phyloP scores from a whole-genome alignment of 805 yeast species.

The Ogataea pilisensis region DNA sequence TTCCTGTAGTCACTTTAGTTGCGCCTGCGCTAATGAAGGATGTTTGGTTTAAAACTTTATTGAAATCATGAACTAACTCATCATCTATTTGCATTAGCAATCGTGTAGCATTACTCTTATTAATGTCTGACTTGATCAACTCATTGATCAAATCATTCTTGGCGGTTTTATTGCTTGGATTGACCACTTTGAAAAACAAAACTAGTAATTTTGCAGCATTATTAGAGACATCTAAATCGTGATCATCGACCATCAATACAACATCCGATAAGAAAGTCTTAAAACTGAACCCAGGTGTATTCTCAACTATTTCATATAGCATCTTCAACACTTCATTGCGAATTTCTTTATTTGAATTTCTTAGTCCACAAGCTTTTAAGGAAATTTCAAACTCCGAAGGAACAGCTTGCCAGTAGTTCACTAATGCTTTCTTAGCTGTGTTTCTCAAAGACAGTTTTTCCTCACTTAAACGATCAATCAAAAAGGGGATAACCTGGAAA shows the following conservation, averaged over 20 bases:
- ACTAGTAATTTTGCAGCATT: constrained; percentile 29
- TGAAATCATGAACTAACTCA: constrained; percentile 18
- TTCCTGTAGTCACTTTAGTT: constrained; percentile 21
- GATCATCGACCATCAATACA: constrained; percentile 20
- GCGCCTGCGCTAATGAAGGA: constrained; percentile 29
- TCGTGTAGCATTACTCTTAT: constrained; percentile 18
- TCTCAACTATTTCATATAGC: constrained; percentile 39
- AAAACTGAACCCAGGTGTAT: constrained; percentile 33
- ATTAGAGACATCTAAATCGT: constrained; percentile 12
- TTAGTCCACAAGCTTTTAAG: constrained; percentile 41
- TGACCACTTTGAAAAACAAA: constrained; percentile 33
- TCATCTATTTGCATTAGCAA: constrained; percentile 31
- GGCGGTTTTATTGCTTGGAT: constrained; percentile 34
- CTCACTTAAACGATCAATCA: constrained; percentile 45
- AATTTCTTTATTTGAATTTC: constrained; percentile 34
- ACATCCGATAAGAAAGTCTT: constrained; percentile 24
- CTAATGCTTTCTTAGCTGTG: constrained; percentile 49
- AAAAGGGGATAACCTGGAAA: constrained; percentile 45
- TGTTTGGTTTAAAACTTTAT: constrained; percentile 7
- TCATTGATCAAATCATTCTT: constrained; percentile 42
- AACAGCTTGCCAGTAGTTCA: constrained; percentile 52
- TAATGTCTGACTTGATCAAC: constrained; percentile 33
- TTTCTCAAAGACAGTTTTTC: constrained; percentile 32
- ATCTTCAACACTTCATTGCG: constrained; percentile 42
- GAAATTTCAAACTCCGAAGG: constrained; percentile 44